Percentiles rank a stretch among this genome's conserved stretches.
Evolutionary conservation across 202 grass and related monocot species (phyloP).

Genomic region (Panicum virgatum): DNA sequence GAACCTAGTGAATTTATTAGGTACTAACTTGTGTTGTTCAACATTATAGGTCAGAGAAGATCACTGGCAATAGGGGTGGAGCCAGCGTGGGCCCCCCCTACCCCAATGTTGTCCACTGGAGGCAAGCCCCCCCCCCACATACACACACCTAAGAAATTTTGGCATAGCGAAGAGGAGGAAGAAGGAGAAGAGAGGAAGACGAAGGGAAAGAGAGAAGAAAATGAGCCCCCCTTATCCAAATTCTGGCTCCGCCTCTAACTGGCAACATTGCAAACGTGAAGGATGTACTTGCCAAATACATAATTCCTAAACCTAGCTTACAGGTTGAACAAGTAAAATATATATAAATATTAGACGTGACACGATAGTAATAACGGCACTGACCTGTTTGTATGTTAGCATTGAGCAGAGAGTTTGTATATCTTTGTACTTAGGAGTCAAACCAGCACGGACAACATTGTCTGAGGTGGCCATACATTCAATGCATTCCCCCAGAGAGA

Average conservation of each 20-base stretch:
- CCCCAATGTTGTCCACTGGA: too few relatives aligned
- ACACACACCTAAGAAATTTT: too few relatives aligned
- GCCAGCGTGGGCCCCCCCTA: too few relatives aligned
- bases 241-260: too few relatives aligned
- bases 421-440: slow-evolving; percentile 91
- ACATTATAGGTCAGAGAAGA: not conserved
- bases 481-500: slow-evolving; percentile 86
- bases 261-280: not conserved
- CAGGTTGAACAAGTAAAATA: not conserved
- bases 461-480: slow-evolving; percentile 97
- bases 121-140: too few relatives aligned
- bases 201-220: too few relatives aligned
- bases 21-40: not conserved
- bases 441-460: slow-evolving; percentile 87
- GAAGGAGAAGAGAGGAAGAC: too few relatives aligned
- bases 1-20: not conserved
- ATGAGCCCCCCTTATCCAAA: too few relatives aligned
- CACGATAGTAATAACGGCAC: not conserved
- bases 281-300: not conserved
- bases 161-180: too few relatives aligned
- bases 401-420: slow-evolving; percentile 84
- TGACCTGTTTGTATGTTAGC: slow-evolving; percentile 94
- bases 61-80: too few relatives aligned
- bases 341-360: not conserved
- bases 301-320: not conserved